Evolutionary conservation across 2,329 filamentous ascomycete genomes (phyloP).

Genomic region (Curvularia sp.): DNA sequence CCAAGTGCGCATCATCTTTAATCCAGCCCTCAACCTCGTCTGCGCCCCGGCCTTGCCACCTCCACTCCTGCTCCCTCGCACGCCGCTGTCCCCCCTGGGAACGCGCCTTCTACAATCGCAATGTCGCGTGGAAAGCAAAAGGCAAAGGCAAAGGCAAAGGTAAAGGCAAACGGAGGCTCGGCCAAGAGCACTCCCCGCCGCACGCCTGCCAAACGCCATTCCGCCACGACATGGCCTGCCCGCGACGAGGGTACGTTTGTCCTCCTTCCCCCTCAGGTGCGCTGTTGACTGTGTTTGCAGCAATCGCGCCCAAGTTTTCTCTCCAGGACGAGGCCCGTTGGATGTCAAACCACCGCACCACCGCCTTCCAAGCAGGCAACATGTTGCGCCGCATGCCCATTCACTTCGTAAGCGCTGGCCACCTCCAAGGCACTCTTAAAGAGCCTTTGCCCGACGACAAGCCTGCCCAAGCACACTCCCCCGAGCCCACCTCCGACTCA

Average conservation of each 20-base stretch:
- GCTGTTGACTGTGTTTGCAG: constrained; percentile 29
- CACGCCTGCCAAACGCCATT: constrained; percentile 24
- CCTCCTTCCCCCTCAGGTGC: constrained; percentile 16
- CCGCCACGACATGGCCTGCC: constrained; percentile 22
- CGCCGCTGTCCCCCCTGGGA: not conserved
- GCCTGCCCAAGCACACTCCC: constrained; percentile 7
- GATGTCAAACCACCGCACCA: constrained; percentile 59
- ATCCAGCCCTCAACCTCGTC: not conserved
- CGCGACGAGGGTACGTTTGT: constrained; percentile 30
- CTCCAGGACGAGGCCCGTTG: constrained; percentile 66
- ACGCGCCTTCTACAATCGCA: constrained; percentile 1
- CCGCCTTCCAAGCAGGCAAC: constrained; percentile 55
- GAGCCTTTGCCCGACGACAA: constrained; percentile 33
- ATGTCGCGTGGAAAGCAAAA: constrained; percentile 39
- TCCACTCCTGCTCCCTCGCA: not conserved
- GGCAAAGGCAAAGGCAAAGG: constrained; percentile 31
- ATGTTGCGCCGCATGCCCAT: constrained; percentile 64
- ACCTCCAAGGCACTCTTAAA: constrained; percentile 45
- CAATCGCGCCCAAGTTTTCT: constrained; percentile 46
- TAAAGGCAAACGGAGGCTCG: constrained; percentile 31
- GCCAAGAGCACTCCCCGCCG: constrained; percentile 30
- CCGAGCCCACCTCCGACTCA: constrained; percentile 22
- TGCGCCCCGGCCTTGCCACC: not conserved
- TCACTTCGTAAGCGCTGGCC: constrained; percentile 67
- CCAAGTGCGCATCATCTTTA: constrained; percentile 18